Evolutionary conservation across 805 yeast species (phyloP).

Genomic region (Starmerella bombi): DNA sequence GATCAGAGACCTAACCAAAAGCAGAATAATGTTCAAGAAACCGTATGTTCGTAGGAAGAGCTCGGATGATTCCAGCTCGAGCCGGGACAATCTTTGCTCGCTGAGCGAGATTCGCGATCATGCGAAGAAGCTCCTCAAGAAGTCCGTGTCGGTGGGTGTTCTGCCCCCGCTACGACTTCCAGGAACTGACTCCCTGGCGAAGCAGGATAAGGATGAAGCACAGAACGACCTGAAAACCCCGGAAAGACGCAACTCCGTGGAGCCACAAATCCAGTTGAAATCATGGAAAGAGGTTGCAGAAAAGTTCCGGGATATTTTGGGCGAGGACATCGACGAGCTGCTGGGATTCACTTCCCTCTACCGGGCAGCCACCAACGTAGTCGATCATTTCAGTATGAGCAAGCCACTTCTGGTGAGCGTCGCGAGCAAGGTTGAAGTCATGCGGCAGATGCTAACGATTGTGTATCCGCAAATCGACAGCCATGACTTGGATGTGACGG

Average conservation of each 20-base stretch:
- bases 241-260: neutral
- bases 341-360: conserved; percentile 20
- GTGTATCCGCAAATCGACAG: conserved; percentile 16
- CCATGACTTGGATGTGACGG: conserved; percentile 13
- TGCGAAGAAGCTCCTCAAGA: neutral
- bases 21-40: neutral
- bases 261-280: neutral
- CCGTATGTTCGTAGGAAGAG: neutral
- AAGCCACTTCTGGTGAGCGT: conserved; percentile 11
- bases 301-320: conserved; percentile 18
- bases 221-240: neutral
- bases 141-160: neutral
- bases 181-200: neutral
- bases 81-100: neutral
- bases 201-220: neutral
- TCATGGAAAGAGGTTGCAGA: conserved; percentile 22
- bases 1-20: conserved; percentile 2
- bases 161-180: neutral
- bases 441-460: conserved; percentile 23
- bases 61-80: neutral
- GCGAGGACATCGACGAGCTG: conserved; percentile 21
- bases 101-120: neutral
- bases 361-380: conserved; percentile 12
- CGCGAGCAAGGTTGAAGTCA: conserved; percentile 26
- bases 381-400: conserved; percentile 9